phyloP scores from a whole-genome alignment of 1,284 basidiomycete genomes.

The Leccinum subrobustum region DNA sequence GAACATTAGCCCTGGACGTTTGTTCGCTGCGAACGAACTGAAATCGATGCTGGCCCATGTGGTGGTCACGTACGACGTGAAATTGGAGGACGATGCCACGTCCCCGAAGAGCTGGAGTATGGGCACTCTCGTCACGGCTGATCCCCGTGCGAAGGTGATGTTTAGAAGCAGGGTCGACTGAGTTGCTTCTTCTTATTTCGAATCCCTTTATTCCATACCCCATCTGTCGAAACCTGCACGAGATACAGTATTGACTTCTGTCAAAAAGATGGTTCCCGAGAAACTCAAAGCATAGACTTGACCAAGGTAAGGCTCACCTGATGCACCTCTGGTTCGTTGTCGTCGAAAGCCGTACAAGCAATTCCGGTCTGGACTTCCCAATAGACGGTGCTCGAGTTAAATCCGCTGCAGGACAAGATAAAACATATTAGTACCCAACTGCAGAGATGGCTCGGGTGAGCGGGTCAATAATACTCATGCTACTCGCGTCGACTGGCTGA shows the following conservation, averaged over 20 bases:
- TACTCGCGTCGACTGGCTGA: background rate
- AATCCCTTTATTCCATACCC: background rate
- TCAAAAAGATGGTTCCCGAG: background rate
- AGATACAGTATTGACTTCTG: background rate
- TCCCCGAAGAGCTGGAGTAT: slow-evolving; percentile 15
- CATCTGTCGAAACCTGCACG: background rate
- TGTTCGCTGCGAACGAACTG: slow-evolving; percentile 22
- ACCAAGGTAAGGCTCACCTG: background rate
- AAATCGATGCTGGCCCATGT: slow-evolving; percentile 34
- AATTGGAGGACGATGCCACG: slow-evolving; percentile 24
- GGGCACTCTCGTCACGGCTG: background rate
- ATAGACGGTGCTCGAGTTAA: background rate
- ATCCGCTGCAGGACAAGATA: too few relatives aligned
- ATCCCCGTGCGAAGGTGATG: slow-evolving; percentile 14
- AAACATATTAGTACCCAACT: background rate
- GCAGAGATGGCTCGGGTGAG: background rate
- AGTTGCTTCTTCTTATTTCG: background rate
- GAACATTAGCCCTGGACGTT: slow-evolving; percentile 12
- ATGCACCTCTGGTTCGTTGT: background rate
- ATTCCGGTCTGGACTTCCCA: background rate
- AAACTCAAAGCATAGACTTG: background rate
- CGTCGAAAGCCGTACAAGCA: background rate
- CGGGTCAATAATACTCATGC: background rate
- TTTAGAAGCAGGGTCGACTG: slow-evolving; percentile 17
- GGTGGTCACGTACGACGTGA: slow-evolving; percentile 33